Conservation (phyloP, 495 filamentous ascomycete species). For the Annulohypoxylon moriforme region DNA sequence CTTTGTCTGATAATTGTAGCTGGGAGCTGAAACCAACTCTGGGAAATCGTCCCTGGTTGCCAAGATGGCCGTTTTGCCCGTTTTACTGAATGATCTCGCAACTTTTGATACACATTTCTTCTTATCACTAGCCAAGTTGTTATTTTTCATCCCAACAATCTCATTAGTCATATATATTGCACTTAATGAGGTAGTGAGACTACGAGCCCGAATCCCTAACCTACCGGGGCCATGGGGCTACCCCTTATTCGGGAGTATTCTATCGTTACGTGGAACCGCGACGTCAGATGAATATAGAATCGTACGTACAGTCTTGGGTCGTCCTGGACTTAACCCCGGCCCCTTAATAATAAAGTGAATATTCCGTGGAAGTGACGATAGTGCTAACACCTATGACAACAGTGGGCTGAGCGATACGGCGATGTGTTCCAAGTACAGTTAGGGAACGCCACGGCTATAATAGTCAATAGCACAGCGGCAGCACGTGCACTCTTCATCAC, state of each 20-base stretch:
- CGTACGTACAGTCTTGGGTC: constrained; percentile 61
- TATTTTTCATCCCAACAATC: constrained; percentile 12
- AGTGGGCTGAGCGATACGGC: constrained; percentile 57
- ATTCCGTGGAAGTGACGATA: background rate
- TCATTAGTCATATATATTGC: constrained; percentile 19
- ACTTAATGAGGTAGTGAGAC: constrained; percentile 31
- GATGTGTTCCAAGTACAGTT: constrained; percentile 76
- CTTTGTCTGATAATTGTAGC: background rate
- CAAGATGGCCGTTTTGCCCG: constrained; percentile 28
- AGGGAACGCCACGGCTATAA: constrained; percentile 74
- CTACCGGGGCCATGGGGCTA: constrained; percentile 72
- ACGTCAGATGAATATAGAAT: constrained; percentile 48
- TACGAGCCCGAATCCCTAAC: constrained; percentile 65
- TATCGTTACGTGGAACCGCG: constrained; percentile 63
- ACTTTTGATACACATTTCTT: constrained; percentile 12
- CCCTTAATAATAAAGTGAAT: background rate
- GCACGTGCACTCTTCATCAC: constrained; percentile 77
- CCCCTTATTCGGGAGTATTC: constrained; percentile 72
- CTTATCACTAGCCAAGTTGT: constrained; percentile 1
- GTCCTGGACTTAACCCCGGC: background rate
- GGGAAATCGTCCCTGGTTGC: no score
- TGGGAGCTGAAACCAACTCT: background rate
- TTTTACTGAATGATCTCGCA: constrained; percentile 4
- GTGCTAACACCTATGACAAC: background rate
- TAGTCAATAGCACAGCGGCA: constrained; percentile 77